Base-by-base conservation (phyloP, 2,329 filamentous ascomycete species). In the Nigrograna mackinnonii region DNA sequence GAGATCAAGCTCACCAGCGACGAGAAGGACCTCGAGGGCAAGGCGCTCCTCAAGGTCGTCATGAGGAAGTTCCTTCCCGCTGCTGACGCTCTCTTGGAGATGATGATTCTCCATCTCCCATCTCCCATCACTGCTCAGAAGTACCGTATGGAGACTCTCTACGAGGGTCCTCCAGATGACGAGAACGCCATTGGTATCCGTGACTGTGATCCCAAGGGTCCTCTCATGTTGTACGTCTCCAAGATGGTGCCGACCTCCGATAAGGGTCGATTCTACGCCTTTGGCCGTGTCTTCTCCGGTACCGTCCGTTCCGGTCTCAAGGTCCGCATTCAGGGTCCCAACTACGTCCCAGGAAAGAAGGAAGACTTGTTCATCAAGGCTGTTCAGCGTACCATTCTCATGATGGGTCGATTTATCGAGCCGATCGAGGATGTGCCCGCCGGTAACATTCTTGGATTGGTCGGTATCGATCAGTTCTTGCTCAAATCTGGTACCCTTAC, bases 201-300 rank as follows among this genome's bases (percentile, higher is more conserved):
- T 67, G 91, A 97, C 83, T 97, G 94, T 76, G 90, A 99, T 76
- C 83, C 92, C 77, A 95, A 96, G 82, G 94, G 84, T 74, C 89
- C 92, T 68, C 94, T 99, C 77, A 99, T 99, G 94, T 83, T 97
- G 63, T 99, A 99, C 88, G 91, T 99, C 75, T 99, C 94, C 76
- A 99, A 99, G 90, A 99, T 99, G 94, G 94, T 99, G 70, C 94
- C 94, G 68, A 99, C 94, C 64, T 95, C 91, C 67, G 94, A 99
- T 73, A 97, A 96, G 87, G 94, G 94, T 78, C 92, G 94, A 79
- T 99, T 99, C 90, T 99, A 96, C 81, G 94, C 94, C 75, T 99
- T 99, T 80, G 94, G 94, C 79, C 94, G 94, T 95, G 94, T 99
- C 79, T 99, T 97, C 84, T 82, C 94, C 64, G 94, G 94, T 88